These are phyloP conservation scores for Schizophyllum amplum DNA, from an alignment of 1,284 basidiomycete species.

Conservation along the genomic window DNA sequence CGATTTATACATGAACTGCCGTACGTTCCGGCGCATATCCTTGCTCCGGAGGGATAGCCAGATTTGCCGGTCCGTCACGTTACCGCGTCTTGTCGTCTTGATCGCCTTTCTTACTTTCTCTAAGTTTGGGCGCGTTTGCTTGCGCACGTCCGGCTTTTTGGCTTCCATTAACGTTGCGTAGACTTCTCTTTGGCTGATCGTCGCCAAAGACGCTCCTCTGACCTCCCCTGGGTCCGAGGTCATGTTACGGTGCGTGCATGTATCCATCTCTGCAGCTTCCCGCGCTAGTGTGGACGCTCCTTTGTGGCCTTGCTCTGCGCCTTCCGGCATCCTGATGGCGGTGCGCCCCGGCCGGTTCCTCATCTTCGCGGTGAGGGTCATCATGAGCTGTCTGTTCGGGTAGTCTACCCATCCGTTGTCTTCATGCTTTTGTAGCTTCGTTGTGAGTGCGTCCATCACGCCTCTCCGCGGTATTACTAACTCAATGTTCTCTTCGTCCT, in stretches of 20 bases:
- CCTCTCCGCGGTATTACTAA: no score
- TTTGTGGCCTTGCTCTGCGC: not conserved
- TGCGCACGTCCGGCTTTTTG: not conserved
- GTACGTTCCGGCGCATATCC: not conserved
- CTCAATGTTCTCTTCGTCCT: no score
- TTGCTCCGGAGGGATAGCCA: constrained; percentile 4
- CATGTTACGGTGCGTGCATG: not conserved
- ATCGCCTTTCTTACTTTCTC: not conserved
- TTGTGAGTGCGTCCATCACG: no score
- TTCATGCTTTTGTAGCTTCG: no score
- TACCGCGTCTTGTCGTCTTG: not conserved
- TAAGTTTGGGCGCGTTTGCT: not conserved
- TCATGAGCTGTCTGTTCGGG: not conserved
- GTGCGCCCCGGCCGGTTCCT: not conserved
- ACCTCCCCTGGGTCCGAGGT: not conserved
- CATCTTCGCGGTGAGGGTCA: constrained; percentile 1
- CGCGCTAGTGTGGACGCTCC: not conserved
- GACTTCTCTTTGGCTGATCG: constrained; percentile 4
- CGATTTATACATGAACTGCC: constrained; percentile 5
- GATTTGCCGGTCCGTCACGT: not conserved
- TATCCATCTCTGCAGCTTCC: not conserved
- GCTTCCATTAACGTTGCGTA: constrained; percentile 3
- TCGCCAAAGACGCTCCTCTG: constrained; percentile 4
- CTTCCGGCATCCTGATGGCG: not conserved
- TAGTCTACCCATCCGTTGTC: constrained; percentile 3